Base-by-base conservation (phyloP, 1,139 yeast species). In the Maudiozyma humilis region DNA sequence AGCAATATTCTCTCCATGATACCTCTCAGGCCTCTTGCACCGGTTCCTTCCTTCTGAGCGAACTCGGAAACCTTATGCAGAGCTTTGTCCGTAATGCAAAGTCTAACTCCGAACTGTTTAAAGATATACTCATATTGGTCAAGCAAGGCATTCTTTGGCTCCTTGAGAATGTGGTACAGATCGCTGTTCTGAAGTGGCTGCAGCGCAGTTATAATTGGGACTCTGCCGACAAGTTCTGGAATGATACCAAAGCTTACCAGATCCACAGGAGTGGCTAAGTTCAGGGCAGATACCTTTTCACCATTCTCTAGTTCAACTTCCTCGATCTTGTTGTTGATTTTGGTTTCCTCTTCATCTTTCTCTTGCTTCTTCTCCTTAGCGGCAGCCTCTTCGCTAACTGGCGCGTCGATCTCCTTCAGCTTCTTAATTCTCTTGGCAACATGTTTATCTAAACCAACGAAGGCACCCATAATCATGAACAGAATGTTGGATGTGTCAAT, bases 401-500 rank as follows among this genome's bases (percentile, higher is more conserved):
- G 36, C 12, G 16, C 27, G 12, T 49, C 40, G n/a, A 41, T 38
- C 17, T 44, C 44, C 38, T 44, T 56, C 19, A 49, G 32, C 12
- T 40, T 44, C 3, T 53, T 48, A 14, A 69, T 53, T 47, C 78
- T 61, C 31, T 61, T 62, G 2, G 65, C 63, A 20, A 74, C 60
- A 43, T 72, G 69, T 41, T 65, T 63, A 48, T 74, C 78, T 31
- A 75, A 56, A 1, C 79, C 79, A 8, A 73, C 74, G 62, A 75
- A 75, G 0, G 79, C 79, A 25, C 80, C 80, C 73, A 74, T 72
- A 13, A 73, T 59, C 43, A 75, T 68, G 52, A 75, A 75, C 27
- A 75, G 50, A 12, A 75, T 71, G 49, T 75, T 72, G 3, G 75
- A 68, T 0, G 79, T 75, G 48, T 75, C 76, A 14, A 75, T 62